Evolutionary conservation across 371 early-diverging fungal species (phyloP), one percentile per base, ranked within the genome.

Genomic region (Smittium culicis): DNA sequence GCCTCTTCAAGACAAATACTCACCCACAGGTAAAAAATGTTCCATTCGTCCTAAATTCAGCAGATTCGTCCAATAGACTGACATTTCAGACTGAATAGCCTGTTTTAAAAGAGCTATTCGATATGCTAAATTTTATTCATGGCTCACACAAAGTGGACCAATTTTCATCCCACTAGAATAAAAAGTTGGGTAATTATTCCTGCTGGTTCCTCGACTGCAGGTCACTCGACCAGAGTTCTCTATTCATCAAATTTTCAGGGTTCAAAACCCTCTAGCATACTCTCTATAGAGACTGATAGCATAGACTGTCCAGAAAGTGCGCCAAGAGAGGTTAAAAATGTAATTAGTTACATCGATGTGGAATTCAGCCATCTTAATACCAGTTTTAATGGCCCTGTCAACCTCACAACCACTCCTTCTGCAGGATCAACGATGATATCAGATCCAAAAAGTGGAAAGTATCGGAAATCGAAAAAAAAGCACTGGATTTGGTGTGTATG

Each of bases 281-380:
- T 72, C 68, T 35, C 70, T 73, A 0, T 73, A 74, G 74, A 54
- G 66, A 29, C 54, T 77, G 45, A 70, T 79, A n/a, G 71, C 72
- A 0, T 54, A 60, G 63, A 68, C 67, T 1, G 34, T 75, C 0
- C 67, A 57, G 20, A 69, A 77, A 65, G 27, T 79, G 16, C 34
- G 64, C n/a, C 5, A 33, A 28, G 68, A 75, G 2, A 27, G 54
- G 1, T 1, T 35, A 56, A 54, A 55, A 1, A 62, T 28, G 17
- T 34, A 29, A 3, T 2, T 69, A 54, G 31, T 69, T 3, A 63
- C 66, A 1, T 65, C 69, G n/a, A 27, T 11, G 32, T 25, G 60
- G 60, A 45, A 45, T 11, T 45, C 11, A 45, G 45, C 5, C 5
- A 11, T 45, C 5, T 45, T 5, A 20, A 5, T 45, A 5, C 45